Percentiles rank a stretch among this genome's conserved stretches.
phyloP scores from a whole-genome alignment of 495 filamentous ascomycete species.

The Hypoxylon lenormandii region DNA sequence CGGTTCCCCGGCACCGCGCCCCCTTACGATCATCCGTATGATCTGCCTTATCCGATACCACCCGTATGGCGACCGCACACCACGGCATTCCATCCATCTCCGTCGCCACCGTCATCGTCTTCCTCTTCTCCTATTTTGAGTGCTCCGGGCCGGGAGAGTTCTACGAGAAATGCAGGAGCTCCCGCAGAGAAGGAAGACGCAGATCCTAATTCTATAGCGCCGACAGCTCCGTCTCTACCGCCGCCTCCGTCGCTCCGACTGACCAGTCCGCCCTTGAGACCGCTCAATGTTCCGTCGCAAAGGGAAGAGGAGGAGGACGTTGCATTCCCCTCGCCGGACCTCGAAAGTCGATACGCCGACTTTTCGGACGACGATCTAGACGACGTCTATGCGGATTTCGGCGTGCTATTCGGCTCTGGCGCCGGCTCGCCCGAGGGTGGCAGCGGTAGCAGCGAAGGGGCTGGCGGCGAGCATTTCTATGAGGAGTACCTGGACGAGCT shows the following conservation, averaged over 20 bases:
- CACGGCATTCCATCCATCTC: constrained; percentile 28
- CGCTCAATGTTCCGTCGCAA: constrained; percentile 10
- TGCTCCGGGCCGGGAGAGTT: neutral
- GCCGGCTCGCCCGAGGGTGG: constrained; percentile 35
- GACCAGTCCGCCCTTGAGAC: constrained; percentile 1
- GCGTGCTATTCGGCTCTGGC: constrained; percentile 57
- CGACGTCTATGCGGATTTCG: constrained; percentile 63
- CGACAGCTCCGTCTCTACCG: neutral
- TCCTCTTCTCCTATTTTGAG: neutral
- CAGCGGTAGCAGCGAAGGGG: constrained; percentile 8
- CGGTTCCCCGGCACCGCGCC: too few species aligned
- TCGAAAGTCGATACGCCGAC: constrained; percentile 58
- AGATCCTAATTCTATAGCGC: neutral
- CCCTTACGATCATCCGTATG: constrained; percentile 7
- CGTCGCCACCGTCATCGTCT: too few species aligned
- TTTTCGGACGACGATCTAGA: constrained; percentile 56
- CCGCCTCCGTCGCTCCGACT: constrained; percentile 1
- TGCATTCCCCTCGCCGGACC: constrained; percentile 59
- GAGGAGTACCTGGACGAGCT: constrained; percentile 62
- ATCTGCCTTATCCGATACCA: constrained; percentile 32
- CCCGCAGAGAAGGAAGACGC: neutral
- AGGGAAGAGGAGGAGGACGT: constrained; percentile 51
- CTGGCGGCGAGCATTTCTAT: constrained; percentile 46
- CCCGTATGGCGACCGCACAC: constrained; percentile 44
- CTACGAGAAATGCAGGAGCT: neutral